phyloP scores from a whole-genome alignment of 306 rosid genomes.

The Lathyrus oleraceus region DNA sequence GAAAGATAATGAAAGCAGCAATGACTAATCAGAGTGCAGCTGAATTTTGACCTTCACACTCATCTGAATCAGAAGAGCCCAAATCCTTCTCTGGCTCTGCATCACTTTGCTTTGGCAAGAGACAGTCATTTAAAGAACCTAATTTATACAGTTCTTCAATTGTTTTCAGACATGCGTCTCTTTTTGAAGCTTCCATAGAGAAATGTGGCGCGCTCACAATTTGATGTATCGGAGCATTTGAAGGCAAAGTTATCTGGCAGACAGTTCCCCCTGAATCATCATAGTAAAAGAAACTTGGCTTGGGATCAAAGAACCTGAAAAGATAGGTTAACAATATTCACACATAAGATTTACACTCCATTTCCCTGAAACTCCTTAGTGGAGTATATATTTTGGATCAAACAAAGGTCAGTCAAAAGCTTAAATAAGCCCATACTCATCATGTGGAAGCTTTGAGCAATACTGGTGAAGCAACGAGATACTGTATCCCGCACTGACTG shows the following conservation, averaged over 20 bases:
- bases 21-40: slow-evolving; percentile 27
- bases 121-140: slow-evolving; percentile 77
- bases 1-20: slow-evolving; percentile 34
- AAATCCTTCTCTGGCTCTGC: slow-evolving; percentile 39
- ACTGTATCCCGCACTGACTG: slow-evolving; percentile 70
- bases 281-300: slow-evolving; percentile 63
- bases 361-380: slow-evolving; percentile 29
- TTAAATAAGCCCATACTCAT: slow-evolving; percentile 63
- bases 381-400: slow-evolving; percentile 28
- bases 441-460: slow-evolving; percentile 90
- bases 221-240: slow-evolving; percentile 76
- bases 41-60: slow-evolving; percentile 56
- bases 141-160: slow-evolving; percentile 77
- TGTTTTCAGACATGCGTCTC: slow-evolving; percentile 84
- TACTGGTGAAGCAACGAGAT: slow-evolving; percentile 76
- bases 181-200: slow-evolving; percentile 74
- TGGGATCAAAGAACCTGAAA: slow-evolving; percentile 83
- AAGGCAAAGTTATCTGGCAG: slow-evolving; percentile 71
- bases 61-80: slow-evolving; percentile 60
- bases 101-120: slow-evolving; percentile 66
- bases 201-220: slow-evolving; percentile 59
- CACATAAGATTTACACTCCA: slow-evolving; percentile 17
- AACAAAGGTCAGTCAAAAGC: slow-evolving; percentile 29
- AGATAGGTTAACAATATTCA: slow-evolving; percentile 37
- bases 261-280: slow-evolving; percentile 75